Base-by-base conservation (phyloP, 768 basidiomycete genomes). In the Coprinellus aureogranulatus region DNA sequence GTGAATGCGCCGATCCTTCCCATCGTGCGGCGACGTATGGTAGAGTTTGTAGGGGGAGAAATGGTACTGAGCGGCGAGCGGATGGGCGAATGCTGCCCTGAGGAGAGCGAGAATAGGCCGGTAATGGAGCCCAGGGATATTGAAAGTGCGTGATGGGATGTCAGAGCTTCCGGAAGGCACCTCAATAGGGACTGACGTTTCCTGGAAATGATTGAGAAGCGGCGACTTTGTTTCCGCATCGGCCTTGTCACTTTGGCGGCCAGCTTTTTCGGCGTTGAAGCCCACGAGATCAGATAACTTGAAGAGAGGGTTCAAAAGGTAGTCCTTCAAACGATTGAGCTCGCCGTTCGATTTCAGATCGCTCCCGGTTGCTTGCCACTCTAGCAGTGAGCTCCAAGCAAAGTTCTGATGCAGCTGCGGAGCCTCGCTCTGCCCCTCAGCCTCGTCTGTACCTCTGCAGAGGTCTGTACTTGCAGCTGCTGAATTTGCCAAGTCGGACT, bases 21-120 rank as follows among this genome's bases (percentile, higher is more conserved):
- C 31, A 22, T 16, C 23, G n/a, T 8, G 8, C 16, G 51, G 31
- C 8, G 51, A 39, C 3, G 51, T 53, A 41, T 66, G 65, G 26
- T 62, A 60, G 10, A 67, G 46, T 55, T 68, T 65, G 60, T 69
- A 74, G 1, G 72, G 73, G 16, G 59, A 66, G 12, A 66, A 62
- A 44, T 74, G 70, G 46, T 65, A 64, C 11, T 62, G 60, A 2
- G 63, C 41, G 1, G 69, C 57, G 2, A 64, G 53, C 2, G 58
- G 52, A 26, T 68, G 61, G 0, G 23, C 10, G 44, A 69, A 72
- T 1, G 70, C 67, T 0, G 62, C 48, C n/a, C 57, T 55, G 22
- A 75, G 59, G 3, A 75, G 63, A 2, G 67, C 60, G 1, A 55
- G 62, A 6, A 73, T 49, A 1, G 61, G 55, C 1, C 61, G 54